phyloP scores from a whole-genome alignment of 2,329 filamentous ascomycete species.

The Colletotrichum noveboracense region DNA sequence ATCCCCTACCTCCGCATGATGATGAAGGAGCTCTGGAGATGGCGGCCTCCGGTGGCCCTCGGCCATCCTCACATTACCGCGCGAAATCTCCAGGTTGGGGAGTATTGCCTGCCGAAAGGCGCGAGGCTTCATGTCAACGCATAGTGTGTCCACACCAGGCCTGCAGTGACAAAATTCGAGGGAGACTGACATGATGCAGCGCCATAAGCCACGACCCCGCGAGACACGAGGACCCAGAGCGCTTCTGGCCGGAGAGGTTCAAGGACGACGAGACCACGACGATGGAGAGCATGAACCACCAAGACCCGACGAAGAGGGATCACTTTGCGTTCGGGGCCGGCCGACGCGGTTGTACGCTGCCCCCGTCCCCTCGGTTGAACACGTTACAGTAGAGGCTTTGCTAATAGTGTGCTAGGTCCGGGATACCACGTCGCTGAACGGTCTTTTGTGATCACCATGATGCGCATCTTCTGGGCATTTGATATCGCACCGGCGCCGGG shows the following conservation, averaged over 20 bases:
- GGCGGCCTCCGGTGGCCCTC: not conserved
- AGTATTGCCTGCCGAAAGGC: not conserved
- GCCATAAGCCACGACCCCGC: not conserved
- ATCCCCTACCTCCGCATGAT: not conserved
- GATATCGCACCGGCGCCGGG: not conserved
- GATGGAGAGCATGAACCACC: not conserved
- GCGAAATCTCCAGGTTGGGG: not conserved
- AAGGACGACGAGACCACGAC: not conserved
- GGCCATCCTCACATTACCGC: not conserved
- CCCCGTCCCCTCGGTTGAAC: not conserved
- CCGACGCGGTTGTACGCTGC: conserved; percentile 21
- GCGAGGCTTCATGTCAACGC: not conserved
- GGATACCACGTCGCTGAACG: not conserved
- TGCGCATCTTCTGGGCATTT: not conserved
- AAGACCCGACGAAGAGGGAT: conserved; percentile 30
- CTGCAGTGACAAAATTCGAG: rapidly evolving
- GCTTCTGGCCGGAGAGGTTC: not conserved
- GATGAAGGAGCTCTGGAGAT: conserved; percentile 3
- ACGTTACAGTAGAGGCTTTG: rapidly evolving
- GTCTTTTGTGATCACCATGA: not conserved
- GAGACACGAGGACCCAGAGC: not conserved
- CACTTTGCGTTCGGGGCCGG: conserved; percentile 35
- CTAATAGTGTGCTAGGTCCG: not conserved
- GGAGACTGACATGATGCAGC: not conserved
- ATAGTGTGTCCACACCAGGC: not conserved